phyloP scores from a whole-genome alignment of 495 filamentous ascomycete species.

The Melanomma pulvis-pyrius region DNA sequence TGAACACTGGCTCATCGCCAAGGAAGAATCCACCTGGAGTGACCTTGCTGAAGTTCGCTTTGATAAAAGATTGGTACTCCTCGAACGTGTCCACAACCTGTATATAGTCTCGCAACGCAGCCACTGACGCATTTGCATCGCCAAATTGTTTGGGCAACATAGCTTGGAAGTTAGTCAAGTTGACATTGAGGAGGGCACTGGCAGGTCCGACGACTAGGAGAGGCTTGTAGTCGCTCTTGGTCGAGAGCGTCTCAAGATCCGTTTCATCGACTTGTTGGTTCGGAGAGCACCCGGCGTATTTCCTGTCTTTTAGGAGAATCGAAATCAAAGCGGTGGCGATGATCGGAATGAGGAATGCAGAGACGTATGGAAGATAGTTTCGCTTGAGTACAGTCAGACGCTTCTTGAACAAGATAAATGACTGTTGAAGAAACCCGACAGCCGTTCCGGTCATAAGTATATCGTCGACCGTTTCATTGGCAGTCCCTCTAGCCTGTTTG shows the following conservation, averaged over 20 bases:
- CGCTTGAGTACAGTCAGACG: conserved; percentile 71
- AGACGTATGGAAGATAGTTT: conserved; percentile 72
- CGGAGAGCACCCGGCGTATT: conserved; percentile 60
- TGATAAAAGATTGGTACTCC: conserved; percentile 68
- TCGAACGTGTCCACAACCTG: conserved; percentile 64
- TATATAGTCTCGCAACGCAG: conserved; percentile 39
- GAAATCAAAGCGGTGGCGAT: conserved; percentile 72
- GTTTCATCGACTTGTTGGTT: conserved; percentile 40
- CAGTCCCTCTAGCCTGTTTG: neutral
- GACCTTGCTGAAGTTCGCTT: conserved; percentile 61
- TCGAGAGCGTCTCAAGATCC: conserved; percentile 40
- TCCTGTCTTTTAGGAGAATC: conserved; percentile 63
- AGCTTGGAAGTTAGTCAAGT: conserved; percentile 33
- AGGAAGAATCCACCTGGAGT: conserved; percentile 76
- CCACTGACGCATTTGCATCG: conserved; percentile 24
- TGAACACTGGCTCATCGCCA: conserved; percentile 65
- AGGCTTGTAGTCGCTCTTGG: conserved; percentile 23
- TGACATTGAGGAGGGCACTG: conserved; percentile 2
- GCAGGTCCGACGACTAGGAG: conserved; percentile 26
- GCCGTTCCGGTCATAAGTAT: conserved; percentile 52
- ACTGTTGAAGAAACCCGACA: conserved; percentile 65
- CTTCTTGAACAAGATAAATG: conserved; percentile 74
- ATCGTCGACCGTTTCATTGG: neutral
- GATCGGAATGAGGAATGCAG: conserved; percentile 73
- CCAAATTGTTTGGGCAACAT: conserved; percentile 48